These are phyloP conservation scores for Martensiomyces pterosporus DNA, from an alignment of 192 early-diverging fungal species.

Conservation along the genomic window DNA sequence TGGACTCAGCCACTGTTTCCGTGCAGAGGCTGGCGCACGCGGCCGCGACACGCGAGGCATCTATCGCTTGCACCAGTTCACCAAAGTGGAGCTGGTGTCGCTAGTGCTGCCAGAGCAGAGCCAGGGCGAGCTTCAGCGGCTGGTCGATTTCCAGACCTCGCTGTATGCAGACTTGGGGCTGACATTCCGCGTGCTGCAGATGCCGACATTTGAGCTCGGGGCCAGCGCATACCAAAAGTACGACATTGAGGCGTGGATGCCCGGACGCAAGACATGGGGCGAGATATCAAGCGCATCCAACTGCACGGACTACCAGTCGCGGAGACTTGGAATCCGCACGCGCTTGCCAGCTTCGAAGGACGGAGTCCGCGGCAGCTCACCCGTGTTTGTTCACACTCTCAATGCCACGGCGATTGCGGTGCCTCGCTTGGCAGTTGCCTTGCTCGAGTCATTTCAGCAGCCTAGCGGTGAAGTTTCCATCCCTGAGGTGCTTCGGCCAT, in stretches of 20 bases:
- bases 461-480: slow-evolving; percentile 66
- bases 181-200: slow-evolving; percentile 73
- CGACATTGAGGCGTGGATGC: slow-evolving; percentile 98
- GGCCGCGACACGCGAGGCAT: slow-evolving; percentile 80
- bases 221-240: slow-evolving; percentile 87
- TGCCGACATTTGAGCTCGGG: slow-evolving; percentile 91
- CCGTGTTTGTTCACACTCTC: slow-evolving; percentile 76
- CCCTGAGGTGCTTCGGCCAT: slow-evolving; percentile 67
- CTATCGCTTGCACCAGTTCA: slow-evolving; percentile 93
- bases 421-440: slow-evolving; percentile 80
- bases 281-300: slow-evolving; percentile 86
- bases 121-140: slow-evolving; percentile 64
- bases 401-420: slow-evolving; percentile 93
- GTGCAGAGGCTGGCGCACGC: slow-evolving; percentile 85
- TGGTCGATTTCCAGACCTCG: slow-evolving; percentile 66
- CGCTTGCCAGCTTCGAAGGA: slow-evolving; percentile 42
- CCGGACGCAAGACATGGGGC: slow-evolving; percentile 63
- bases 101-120: slow-evolving; percentile 62
- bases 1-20: slow-evolving; percentile 81
- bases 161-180: slow-evolving; percentile 78
- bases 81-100: slow-evolving; percentile 88
- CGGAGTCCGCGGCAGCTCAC: slow-evolving; percentile 3
- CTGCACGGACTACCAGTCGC: slow-evolving; percentile 91
- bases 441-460: slow-evolving; percentile 74
- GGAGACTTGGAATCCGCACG: slow-evolving; percentile 70